Evolutionary conservation across 2,329 filamentous ascomycete species (phyloP), one percentile per base, ranked within the genome.

Genomic region (Xylariaceae sp.): DNA sequence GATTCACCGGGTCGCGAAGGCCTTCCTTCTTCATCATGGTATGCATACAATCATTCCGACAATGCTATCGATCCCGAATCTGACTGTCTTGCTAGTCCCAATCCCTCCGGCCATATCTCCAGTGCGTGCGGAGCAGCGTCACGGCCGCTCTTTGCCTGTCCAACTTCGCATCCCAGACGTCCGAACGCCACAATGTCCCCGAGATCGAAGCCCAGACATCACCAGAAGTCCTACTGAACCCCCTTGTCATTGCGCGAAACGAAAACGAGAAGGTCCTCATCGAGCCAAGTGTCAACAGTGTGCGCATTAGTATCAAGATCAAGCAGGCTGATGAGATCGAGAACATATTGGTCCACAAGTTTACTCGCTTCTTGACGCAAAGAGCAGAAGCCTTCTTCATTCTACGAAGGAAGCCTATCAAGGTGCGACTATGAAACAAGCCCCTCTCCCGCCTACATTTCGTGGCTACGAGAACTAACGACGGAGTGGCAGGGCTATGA

Each of bases 311-410:
- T 78, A 95, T 98, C 72, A 89, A 91, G 75, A 96, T 98, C 68
- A 98, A 98, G 73, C 93, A 98, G 74, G 93, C 93, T 48, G 93
- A 98, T 66, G 93, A 98, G 72, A 98, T 97, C 59, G 93, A 98
- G 68, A 81, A 94, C 64, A 97, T 98, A 51, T 73, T 98, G 48
- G 93, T 98, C 51, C 93, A 97, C 73, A 98, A 98, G 70, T 97
- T 98, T 61, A 95, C 90, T 31, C 79, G 93, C 42, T 98, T 98
- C 76, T 71, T 98, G 69, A 96, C 89, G 30, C 91, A 96, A 71
- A 78, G 91, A 66, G 93, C 93, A 37, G 93, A 98, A 69, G 89
- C 88, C 0, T 98, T 98, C 71, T 97, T 97, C 62, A 95, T 98
- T 47, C 69, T 98, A 62, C 76, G 93, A 67, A 82, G 93, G 69